Evolutionary conservation across 169 alveolate genomes (phyloP), one percentile per base, ranked within the genome.

Genomic region (Babesia bovis): DNA sequence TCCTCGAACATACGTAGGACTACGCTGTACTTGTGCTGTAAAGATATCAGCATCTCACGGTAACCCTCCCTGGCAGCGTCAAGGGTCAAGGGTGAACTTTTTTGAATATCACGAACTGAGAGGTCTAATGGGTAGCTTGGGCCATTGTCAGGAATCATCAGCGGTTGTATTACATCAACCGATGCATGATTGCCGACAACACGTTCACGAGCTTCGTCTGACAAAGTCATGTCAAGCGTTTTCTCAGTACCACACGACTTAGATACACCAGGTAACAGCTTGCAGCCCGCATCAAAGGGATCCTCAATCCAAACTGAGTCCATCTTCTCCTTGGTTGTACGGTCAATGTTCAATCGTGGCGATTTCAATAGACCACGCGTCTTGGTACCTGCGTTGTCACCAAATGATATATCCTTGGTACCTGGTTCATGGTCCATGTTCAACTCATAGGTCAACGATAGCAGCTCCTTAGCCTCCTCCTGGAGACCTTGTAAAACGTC

Each of bases 1-100:
- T 77, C 85, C 40, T 77, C 79, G 21, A 61, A 77, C 67, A 60
- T 77, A 25, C 70, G 67, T 49, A 77, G 59, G 26, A 77, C 60
- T 13, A 67, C 61, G 40, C 32, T 77, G 67, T 77, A 77, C 40
- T 77, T 77, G 47, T 77, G 67, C 53, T 77, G 76, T 33, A 77
- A 66, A 23, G 72, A 23, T 7, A 41, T 47, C 30, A 63, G 47
- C 73, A 63, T 63, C 73, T 63, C 73, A 12, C 49, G 58, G 23
- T 63, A 63, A 21, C 60, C 51, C 60, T 63, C 73, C 21, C 73
- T 49, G 38, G 58, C 49, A 3, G 73, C 73, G 35, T 12, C 52
- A 9, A 52, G 33, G 33, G 41, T 49, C 60, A 44, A 35, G 28
- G 58, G 73, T 13, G 61, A 1, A 26, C 49, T 63, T 45, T 41